These are phyloP conservation scores for Russula emetica DNA, from an alignment of 768 basidiomycete genomes.

Conservation along the genomic window DNA sequence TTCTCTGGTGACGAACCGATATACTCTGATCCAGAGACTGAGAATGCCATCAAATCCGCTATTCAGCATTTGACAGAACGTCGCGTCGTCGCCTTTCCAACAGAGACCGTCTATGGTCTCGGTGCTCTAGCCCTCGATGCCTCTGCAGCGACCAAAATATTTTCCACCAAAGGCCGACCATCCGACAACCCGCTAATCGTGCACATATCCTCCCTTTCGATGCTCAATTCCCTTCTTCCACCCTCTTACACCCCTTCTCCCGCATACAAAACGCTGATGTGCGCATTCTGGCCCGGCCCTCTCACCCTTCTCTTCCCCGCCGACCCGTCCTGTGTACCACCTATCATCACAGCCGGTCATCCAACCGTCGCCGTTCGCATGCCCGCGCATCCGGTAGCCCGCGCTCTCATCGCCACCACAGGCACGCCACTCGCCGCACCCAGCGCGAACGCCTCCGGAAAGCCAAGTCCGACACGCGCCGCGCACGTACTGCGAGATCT, in stretches of 20 bases:
- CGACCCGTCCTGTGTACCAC: slow-evolving; percentile 55
- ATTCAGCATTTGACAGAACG: slow-evolving; percentile 48
- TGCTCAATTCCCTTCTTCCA: slow-evolving; percentile 78
- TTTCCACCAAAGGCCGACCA: slow-evolving; percentile 85
- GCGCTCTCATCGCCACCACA: slow-evolving; percentile 76
- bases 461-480: slow-evolving; percentile 89
- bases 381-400: slow-evolving; percentile 90
- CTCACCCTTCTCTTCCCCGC: slow-evolving; percentile 88
- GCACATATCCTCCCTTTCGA: slow-evolving; percentile 80
- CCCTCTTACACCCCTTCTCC: slow-evolving; percentile 53
- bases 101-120: slow-evolving; percentile 98
- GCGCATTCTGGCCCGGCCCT: slow-evolving; percentile 92
- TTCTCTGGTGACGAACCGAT: slow-evolving; percentile 50
- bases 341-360: slow-evolving; percentile 75
- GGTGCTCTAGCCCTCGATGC: slow-evolving; percentile 75
- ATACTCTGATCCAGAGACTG: slow-evolving; percentile 49
- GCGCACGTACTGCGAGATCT: slow-evolving; percentile 82
- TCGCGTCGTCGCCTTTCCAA: slow-evolving; percentile 82
- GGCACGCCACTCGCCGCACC: slow-evolving; percentile 86
- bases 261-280: slow-evolving; percentile 70
- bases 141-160: slow-evolving; percentile 68
- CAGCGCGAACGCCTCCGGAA: slow-evolving; percentile 90
- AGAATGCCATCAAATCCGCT: slow-evolving; percentile 51
- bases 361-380: slow-evolving; percentile 86
- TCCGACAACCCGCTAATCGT: slow-evolving; percentile 97